phyloP scores from a whole-genome alignment of 495 filamentous ascomycete species.

The Monascus purpureus region DNA sequence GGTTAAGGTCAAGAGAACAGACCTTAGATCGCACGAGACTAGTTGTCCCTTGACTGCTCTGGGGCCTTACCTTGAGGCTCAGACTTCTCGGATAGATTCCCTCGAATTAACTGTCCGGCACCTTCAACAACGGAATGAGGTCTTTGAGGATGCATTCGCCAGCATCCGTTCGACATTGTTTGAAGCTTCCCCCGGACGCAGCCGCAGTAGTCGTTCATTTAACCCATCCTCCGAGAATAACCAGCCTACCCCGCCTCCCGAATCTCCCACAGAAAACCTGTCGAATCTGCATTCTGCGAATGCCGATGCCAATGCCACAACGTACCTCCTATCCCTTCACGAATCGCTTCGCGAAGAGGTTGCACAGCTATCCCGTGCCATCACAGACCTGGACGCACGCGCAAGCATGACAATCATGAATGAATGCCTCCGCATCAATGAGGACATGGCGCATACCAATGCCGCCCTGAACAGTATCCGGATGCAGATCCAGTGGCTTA shows the following conservation, averaged over 20 bases:
- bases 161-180: conserved; percentile 30
- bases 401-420: conserved; percentile 57
- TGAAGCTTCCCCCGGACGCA: conserved; percentile 15
- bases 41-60: conserved; percentile 45
- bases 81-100: conserved; percentile 40
- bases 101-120: conserved; percentile 43
- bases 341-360: conserved; percentile 56
- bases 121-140: conserved; percentile 42
- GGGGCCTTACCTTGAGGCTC: conserved; percentile 42
- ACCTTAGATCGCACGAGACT: conserved; percentile 36
- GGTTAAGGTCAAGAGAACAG: conserved; percentile 31
- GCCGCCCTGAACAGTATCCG: conserved; percentile 48
- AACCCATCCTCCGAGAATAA: not conserved
- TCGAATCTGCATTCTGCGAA: conserved; percentile 4
- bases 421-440: conserved; percentile 50
- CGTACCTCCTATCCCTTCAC: conserved; percentile 52
- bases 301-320: conserved; percentile 31
- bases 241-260: not conserved
- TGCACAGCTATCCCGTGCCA: conserved; percentile 38
- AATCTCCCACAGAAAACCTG: not conserved
- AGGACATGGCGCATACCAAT: conserved; percentile 53
- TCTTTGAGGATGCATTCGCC: conserved; percentile 40
- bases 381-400: conserved; percentile 49
- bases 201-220: not conserved
- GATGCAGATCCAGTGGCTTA: conserved; percentile 58